These are phyloP conservation scores for Colletotrichum magnum DNA, from an alignment of 2,329 filamentous ascomycete genomes.

Conservation along the genomic window DNA sequence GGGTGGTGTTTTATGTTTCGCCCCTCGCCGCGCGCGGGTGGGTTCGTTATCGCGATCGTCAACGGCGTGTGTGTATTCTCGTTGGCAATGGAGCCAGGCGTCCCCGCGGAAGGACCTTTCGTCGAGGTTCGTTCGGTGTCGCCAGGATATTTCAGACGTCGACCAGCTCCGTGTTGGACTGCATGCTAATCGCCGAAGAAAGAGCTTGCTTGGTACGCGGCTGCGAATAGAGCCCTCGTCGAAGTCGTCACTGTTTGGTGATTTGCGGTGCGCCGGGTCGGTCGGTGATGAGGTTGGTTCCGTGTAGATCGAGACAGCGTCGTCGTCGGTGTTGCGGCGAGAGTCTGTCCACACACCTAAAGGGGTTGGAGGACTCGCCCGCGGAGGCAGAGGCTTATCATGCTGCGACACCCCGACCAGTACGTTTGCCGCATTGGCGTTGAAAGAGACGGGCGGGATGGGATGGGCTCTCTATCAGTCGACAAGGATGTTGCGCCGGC, in stretches of 20 bases:
- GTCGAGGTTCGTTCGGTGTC: conserved; percentile 12
- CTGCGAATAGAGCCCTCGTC: conserved; percentile 1
- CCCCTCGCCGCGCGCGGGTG: too few species aligned
- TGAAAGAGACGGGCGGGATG: conserved; percentile 26
- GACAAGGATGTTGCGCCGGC: conserved; percentile 36
- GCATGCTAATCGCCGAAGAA: conserved; percentile 30
- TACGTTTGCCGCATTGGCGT: conserved; percentile 36
- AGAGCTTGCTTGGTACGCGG: not conserved
- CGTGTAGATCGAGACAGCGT: not conserved
- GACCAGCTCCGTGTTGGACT: conserved; percentile 18
- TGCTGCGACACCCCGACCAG: conserved; percentile 23
- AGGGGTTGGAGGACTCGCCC: conserved; percentile 33
- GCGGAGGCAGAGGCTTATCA: conserved; percentile 38
- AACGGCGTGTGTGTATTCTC: not conserved
- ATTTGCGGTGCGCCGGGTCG: not conserved
- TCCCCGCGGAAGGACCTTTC: not conserved
- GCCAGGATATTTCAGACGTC: conserved; percentile 19
- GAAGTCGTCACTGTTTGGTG: not conserved
- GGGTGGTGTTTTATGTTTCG: not conserved
- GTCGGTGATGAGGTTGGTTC: conserved; percentile 6
- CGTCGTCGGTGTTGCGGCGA: conserved; percentile 13
- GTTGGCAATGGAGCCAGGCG: not conserved
- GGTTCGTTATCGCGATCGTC: not conserved
- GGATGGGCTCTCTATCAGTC: conserved; percentile 34
- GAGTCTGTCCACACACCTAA: conserved; percentile 12